Percentiles rank a stretch among this genome's conserved stretches.
Evolutionary conservation across 1,139 yeast genomes (phyloP).

Genomic region (Ogataea hybrid): DNA sequence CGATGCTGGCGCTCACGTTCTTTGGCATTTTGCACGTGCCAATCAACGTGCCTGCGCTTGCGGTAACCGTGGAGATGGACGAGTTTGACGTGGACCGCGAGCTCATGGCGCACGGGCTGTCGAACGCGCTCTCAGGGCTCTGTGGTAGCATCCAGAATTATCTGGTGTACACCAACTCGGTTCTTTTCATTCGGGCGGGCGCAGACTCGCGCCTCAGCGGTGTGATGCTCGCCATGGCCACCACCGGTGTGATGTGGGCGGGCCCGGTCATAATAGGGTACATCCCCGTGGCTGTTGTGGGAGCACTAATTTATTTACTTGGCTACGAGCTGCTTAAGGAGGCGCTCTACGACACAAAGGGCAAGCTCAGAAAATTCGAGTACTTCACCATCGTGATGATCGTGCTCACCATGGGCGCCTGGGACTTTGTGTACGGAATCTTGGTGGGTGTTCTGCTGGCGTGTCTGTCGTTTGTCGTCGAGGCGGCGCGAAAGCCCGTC

Average conservation of each 20-base stretch:
- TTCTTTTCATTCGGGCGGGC: constrained; percentile 88
- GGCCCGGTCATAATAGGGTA: constrained; percentile 94
- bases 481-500: too few species aligned
- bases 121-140: constrained; percentile 83
- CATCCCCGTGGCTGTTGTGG: too few species aligned
- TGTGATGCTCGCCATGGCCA: constrained; percentile 76
- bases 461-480: too few species aligned
- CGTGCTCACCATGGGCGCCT: too few species aligned
- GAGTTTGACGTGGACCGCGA: constrained; percentile 90
- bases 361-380: too few species aligned
- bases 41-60: constrained; percentile 94
- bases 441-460: too few species aligned
- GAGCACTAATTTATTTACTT: too few species aligned
- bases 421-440: too few species aligned
- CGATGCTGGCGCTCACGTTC: constrained; percentile 93
- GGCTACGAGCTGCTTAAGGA: too few species aligned
- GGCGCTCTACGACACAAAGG: too few species aligned
- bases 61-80: constrained; percentile 85
- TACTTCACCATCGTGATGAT: too few species aligned
- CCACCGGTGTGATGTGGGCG: constrained; percentile 73
- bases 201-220: constrained; percentile 92
- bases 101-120: constrained; percentile 90
- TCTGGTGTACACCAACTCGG: constrained; percentile 90
- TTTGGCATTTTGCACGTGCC: constrained; percentile 97
- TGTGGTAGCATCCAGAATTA: constrained; percentile 91